Evolutionary conservation across 495 filamentous ascomycete genomes (phyloP).

Genomic region (Amorphotheca resinae): DNA sequence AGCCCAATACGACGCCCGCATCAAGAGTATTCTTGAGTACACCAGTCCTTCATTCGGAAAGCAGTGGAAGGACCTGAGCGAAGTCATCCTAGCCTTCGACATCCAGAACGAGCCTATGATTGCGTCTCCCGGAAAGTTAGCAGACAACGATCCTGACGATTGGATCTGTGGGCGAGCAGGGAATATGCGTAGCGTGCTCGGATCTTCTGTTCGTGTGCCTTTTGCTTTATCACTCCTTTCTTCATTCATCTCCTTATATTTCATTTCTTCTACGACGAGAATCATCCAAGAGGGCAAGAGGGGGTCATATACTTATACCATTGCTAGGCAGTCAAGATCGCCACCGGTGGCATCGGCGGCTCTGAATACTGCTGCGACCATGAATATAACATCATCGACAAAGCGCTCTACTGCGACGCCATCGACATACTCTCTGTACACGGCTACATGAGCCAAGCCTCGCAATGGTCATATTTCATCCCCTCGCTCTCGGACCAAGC

Average conservation of each 20-base stretch:
- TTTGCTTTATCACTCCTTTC: neutral
- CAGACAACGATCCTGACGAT: slow-evolving; percentile 19
- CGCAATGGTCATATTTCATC: slow-evolving; percentile 3
- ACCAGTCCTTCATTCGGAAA: slow-evolving; percentile 18
- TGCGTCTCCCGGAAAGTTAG: slow-evolving; percentile 10
- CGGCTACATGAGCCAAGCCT: slow-evolving; percentile 3
- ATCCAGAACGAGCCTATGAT: slow-evolving; percentile 30
- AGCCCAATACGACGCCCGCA: slow-evolving; percentile 23
- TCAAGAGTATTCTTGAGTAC: slow-evolving; percentile 25
- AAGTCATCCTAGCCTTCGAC: slow-evolving; percentile 30
- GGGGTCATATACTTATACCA: neutral
- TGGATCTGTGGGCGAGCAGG: slow-evolving; percentile 26
- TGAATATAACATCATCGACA: slow-evolving; percentile 3
- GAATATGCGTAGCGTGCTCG: slow-evolving; percentile 16
- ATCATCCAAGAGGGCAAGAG: too few relatives aligned
- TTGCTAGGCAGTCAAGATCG: slow-evolving; percentile 3
- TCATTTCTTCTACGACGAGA: too few relatives aligned
- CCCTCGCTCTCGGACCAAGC: neutral
- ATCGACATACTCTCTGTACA: slow-evolving; percentile 10
- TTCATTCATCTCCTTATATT: neutral
- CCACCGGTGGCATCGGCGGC: slow-evolving; percentile 6
- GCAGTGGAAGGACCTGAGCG: slow-evolving; percentile 24
- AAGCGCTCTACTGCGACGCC: slow-evolving; percentile 1
- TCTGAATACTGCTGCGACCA: slow-evolving; percentile 1
- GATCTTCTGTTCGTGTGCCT: neutral